Conservation (phyloP, 2,329 filamentous ascomycete species). For the Pseudogymnoascus sp. region DNA sequence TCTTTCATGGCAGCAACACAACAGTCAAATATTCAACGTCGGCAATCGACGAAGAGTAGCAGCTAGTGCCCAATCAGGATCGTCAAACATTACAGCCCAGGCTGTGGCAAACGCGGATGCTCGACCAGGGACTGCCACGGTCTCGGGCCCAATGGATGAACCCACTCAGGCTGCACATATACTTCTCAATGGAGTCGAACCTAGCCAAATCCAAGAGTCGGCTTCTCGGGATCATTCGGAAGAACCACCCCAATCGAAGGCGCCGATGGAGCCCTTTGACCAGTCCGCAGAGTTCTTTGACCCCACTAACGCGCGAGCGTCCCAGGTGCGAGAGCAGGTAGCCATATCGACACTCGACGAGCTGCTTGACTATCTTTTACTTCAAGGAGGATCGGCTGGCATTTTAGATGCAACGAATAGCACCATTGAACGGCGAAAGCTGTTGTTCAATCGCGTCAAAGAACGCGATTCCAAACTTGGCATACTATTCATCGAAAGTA, state of each 20-base stretch:
- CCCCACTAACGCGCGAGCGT: conserved; percentile 72
- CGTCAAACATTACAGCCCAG: background rate
- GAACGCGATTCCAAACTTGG: conserved; percentile 77
- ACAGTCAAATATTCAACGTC: conserved; percentile 94
- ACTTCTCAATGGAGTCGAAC: conserved; percentile 42
- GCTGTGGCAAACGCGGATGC: conserved; percentile 14
- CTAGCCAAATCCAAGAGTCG: conserved; percentile 16
- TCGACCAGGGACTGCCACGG: conserved; percentile 12
- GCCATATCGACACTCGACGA: conserved; percentile 90
- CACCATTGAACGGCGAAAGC: conserved; percentile 74
- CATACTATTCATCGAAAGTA: conserved; percentile 90
- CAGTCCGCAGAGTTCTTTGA: conserved; percentile 94
- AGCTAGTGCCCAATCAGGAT: conserved; percentile 44
- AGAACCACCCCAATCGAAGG: conserved; percentile 6
- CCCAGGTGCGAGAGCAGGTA: conserved; percentile 80
- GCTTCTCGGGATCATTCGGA: background rate
- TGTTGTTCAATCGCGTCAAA: conserved; percentile 76
- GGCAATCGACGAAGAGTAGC: conserved; percentile 80
- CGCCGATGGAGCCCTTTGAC: conserved; percentile 53
- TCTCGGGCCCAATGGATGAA: conserved; percentile 20
- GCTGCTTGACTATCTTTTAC: conserved; percentile 78
- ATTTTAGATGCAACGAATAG: conserved; percentile 98
- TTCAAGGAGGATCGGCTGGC: conserved; percentile 76
- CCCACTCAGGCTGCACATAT: conserved; percentile 48
- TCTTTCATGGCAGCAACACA: conserved; percentile 93